Conservation (phyloP, 2,329 filamentous ascomycete genomes). For the Periconia sp. region DNA sequence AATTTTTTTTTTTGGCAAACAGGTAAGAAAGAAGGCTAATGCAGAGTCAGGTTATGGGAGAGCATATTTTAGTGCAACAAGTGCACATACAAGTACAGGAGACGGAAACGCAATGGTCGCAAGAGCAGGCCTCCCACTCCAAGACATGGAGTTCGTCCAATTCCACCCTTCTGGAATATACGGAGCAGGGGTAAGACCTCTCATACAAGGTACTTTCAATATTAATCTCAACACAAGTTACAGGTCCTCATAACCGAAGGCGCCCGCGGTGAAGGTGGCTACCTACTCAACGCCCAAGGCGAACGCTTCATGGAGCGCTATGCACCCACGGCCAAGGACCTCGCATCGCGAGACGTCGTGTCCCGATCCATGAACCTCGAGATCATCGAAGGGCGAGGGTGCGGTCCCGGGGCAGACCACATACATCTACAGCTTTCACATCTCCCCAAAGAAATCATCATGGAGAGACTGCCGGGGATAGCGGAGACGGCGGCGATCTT, state of each 20-base stretch:
- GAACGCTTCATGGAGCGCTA: conserved; percentile 61
- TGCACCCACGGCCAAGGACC: conserved; percentile 57
- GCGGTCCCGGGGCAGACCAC: conserved; percentile 54
- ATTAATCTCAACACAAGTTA: neutral
- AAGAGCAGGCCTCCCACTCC: conserved; percentile 55
- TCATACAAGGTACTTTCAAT: neutral
- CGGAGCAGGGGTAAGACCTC: conserved; percentile 50
- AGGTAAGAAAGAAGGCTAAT: conserved; percentile 8
- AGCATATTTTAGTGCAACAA: conserved; percentile 58
- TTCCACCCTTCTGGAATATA: conserved; percentile 60
- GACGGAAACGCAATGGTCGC: conserved; percentile 59
- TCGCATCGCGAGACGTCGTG: conserved; percentile 57
- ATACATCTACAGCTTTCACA: conserved; percentile 57
- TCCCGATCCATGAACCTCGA: conserved; percentile 57
- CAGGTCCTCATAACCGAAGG: conserved; percentile 57
- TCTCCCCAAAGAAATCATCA: conserved; percentile 54
- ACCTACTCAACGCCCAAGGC: conserved; percentile 56
- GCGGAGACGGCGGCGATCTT: conserved; percentile 59
- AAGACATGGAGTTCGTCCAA: conserved; percentile 60
- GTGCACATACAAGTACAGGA: conserved; percentile 57
- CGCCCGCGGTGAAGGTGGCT: conserved; percentile 57
- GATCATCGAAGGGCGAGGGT: conserved; percentile 54
- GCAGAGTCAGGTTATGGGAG: conserved; percentile 51
- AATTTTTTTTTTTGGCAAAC: too few species aligned
- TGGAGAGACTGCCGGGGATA: conserved; percentile 56